Conservation (phyloP, 208 protist species). For the Wallacemonas rigidus region DNA sequence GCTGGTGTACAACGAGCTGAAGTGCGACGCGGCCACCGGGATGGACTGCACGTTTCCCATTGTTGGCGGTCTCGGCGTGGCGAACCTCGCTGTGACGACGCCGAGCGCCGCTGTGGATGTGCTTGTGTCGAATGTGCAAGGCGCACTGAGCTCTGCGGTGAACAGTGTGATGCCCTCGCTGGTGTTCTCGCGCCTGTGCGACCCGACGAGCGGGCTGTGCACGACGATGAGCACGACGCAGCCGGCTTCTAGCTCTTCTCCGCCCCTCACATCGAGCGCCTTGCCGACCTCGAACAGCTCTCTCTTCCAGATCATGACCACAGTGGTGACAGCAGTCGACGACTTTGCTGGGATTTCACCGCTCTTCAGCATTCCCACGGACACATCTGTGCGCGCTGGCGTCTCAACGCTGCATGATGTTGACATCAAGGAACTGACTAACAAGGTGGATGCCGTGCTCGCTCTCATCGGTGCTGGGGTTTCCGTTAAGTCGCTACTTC, state of each 20-base stretch:
- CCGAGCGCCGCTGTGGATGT: conserved; percentile 2
- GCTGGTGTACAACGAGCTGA: not conserved
- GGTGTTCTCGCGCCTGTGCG: conserved; percentile 5
- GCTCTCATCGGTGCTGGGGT: not conserved
- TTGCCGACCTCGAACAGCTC: not conserved
- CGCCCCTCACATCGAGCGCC: not conserved
- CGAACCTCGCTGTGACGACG: conserved; percentile 9
- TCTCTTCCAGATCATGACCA: not conserved
- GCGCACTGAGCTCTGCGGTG: not conserved
- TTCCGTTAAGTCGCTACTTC: not conserved
- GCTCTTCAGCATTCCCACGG: not conserved
- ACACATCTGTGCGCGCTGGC: not conserved
- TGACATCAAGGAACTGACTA: not conserved
- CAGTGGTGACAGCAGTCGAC: not conserved
- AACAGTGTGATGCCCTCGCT: conserved; percentile 9
- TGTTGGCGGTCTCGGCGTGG: not conserved
- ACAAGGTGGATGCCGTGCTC: not conserved
- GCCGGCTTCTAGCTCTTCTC: not conserved
- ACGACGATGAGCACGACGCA: conserved; percentile 4
- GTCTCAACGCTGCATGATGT: not conserved
- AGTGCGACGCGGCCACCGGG: conserved; percentile 2
- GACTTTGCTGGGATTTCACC: conserved; percentile 1
- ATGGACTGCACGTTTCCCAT: conserved; percentile 16
- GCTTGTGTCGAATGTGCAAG: not conserved
- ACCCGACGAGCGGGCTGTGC: conserved; percentile 7